Base-by-base conservation (phyloP, 2,329 filamentous ascomycete genomes). In the Escovopsis weberi region DNA sequence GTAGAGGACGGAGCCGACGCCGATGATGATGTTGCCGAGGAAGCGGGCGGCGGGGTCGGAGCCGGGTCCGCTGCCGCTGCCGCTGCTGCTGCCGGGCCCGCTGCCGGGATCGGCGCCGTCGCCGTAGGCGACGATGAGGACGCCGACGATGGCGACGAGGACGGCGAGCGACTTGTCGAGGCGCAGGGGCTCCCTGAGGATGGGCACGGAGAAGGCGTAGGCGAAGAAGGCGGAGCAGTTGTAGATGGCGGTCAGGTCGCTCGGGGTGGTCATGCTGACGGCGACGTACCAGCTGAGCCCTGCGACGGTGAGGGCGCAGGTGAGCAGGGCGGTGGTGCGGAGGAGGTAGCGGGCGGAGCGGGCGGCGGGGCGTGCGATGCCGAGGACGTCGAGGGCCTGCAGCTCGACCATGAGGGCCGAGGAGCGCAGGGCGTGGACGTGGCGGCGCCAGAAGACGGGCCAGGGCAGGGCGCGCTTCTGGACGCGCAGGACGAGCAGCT, bases 201-300 rank as follows among this genome's bases (percentile, higher is more conserved):
- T 64, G 1, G 88, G 87, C 37, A 98, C 87, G 38, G 85, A 93
- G 59, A 98, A 98, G 11, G 85, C 89, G 58, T 98, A 98, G 39
- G 91, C 91, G 60, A 98, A 98, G 64, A 98, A 98, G 45, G 91
- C 89, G 42, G 85, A 94, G 70, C 91, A 98, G 65, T 98, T 98
- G 73, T 98, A 98, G 53, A 98, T 98, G 42, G 91, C 91, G 1
- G 91, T 98, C 53, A 98, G 65, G 61, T 98, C 91, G 50, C 83
- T 87, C 3, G 91, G 83, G 4, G 85, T 94, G 1, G 91, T 98
- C 69, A 94, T 66, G 62, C 86, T 85, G 45, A 98, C 89, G 12
- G 91, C 89, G 33, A 96, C 72, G 56, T 96, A 98, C 91, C 91
- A 98, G 54, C 82, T 89, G 41, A 88, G 76, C 26, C 91, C 91